Base-by-base conservation (phyloP, 306 rosid species). In the Prosopis cineraria region DNA sequence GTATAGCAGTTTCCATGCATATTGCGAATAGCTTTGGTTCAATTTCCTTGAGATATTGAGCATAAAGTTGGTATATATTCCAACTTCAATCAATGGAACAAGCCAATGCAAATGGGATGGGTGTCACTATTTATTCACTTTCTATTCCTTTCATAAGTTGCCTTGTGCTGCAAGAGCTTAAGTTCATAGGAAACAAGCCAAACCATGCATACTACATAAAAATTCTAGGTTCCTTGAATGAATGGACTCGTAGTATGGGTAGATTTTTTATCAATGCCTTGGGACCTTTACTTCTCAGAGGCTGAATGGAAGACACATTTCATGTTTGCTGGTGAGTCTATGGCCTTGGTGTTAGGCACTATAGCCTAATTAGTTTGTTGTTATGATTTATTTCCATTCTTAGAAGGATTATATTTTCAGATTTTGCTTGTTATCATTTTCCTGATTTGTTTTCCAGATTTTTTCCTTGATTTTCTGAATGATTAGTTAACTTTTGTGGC, bases 1-100 rank as follows among this genome's bases (percentile, higher is more conserved):
- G 98, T 81, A 43, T 60, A 48, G 43, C 48, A 73, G 41, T 75
- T 79, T 77, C 59, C 31, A 1, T 72, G 17, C 40, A 64, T 82
- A 30, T 74, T 75, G 41, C 17, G 31, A 13, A 1, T 65, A 62
- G 7, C 60, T 48, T 39, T 74, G 34, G 44, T 48, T 67, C 29
- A 7, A 2, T 78, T 0, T 72, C 36, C 75, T 64, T 63, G 52
- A 71, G 7, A 33, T 71, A 31, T 22, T 71, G 62, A 19, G 33
- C 64, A 39, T 39, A 31, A 47, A 19, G n/a, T n/a, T 33, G 34
- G 47, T 10, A 20, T 71, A 71, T 33, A 24, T 36, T 48, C 60
- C 47, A 27, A 11, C 43, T 71, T 30, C 33, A 10, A 10, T 31
- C 25, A 48, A 47, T 30, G 27, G 56, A 52, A 52, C 30, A 50